phyloP scores from a whole-genome alignment of 352 stramenopile species.

The Pythium aristosporum region DNA sequence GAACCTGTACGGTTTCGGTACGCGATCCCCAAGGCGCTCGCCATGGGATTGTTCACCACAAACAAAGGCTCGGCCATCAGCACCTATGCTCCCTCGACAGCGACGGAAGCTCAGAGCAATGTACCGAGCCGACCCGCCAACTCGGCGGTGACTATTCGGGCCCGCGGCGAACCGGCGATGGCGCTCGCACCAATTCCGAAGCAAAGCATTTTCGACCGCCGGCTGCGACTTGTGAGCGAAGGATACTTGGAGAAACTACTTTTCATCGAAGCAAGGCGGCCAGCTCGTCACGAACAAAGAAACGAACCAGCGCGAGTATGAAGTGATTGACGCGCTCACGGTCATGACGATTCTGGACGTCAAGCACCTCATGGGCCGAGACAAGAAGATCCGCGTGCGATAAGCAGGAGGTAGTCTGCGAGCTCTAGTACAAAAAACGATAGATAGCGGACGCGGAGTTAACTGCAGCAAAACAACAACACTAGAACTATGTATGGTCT shows the following conservation, averaged over 20 bases:
- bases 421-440: too few species aligned
- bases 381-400: conserved; percentile 13
- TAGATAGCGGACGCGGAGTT: too few species aligned
- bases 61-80: neutral
- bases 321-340: conserved; percentile 45
- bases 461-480: too few species aligned
- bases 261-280: conserved; percentile 41
- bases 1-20: conserved; percentile 36
- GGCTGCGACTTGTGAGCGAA: conserved; percentile 35
- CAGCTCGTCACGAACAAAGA: conserved; percentile 32
- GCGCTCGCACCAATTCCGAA: conserved; percentile 9
- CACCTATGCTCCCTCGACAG: neutral
- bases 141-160: neutral
- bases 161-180: neutral
- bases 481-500: too few species aligned
- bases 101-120: neutral
- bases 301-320: conserved; percentile 36
- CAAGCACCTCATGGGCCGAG: conserved; percentile 45
- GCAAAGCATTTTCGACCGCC: conserved; percentile 44
- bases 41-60: conserved; percentile 34
- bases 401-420: neutral
- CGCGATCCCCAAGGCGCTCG: conserved; percentile 32
- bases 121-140: too few species aligned
- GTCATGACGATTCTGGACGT: conserved; percentile 52
- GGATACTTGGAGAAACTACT: conserved; percentile 37